Evolutionary conservation across 495 filamentous ascomycete species (phyloP), one percentile per base, ranked within the genome.

Genomic region (Acidomyces sp.): DNA sequence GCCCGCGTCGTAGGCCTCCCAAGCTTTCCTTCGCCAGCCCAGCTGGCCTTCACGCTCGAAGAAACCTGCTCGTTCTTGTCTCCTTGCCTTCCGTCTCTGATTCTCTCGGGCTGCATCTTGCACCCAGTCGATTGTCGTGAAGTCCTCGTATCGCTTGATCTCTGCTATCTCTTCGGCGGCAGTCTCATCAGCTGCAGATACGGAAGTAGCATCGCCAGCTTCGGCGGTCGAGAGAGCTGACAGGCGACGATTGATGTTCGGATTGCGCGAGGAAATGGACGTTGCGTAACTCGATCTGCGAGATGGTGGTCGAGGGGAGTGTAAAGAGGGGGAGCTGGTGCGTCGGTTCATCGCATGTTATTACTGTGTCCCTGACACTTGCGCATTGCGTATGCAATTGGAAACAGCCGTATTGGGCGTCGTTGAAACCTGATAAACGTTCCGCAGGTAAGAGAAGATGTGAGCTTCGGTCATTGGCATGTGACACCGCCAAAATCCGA

Each of bases 101-200:
- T 93, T 83, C 59, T 93, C 90, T 33, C 86, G 78, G 11, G 87
- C 79, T 1, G 88, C 88, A 75, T 97, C 90, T 57, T 97, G 86
- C 1, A 97, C 86, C 90, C 90, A 97, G 59, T 97, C 87, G 70
- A 97, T 97, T 0, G 90, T 97, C 3, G 88, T 95, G 57, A 97
- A 97, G 55, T 84, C 78, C 64, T 96, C 90, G 65, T 97, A 97
- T 62, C 92, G 74, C 62, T 94, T 93, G 56, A 97, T 95, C 65
- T 94, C 82, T 31, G 79, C 88, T 52, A 97, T 93, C 64, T 97
- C 90, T 57, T 97, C 88, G 32, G 82, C 77, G 51, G 93, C 82
- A 12, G 58, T 49, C 54, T 62, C 41, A 39, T 66, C 64, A n/a
- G 63, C 59, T 28, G 55, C 54, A 34, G 55, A 55, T 23, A 59